These are phyloP conservation scores for Chlamydomonas asymmetrica DNA, from an alignment of 139 green algal genomes.

Conservation along the genomic window DNA sequence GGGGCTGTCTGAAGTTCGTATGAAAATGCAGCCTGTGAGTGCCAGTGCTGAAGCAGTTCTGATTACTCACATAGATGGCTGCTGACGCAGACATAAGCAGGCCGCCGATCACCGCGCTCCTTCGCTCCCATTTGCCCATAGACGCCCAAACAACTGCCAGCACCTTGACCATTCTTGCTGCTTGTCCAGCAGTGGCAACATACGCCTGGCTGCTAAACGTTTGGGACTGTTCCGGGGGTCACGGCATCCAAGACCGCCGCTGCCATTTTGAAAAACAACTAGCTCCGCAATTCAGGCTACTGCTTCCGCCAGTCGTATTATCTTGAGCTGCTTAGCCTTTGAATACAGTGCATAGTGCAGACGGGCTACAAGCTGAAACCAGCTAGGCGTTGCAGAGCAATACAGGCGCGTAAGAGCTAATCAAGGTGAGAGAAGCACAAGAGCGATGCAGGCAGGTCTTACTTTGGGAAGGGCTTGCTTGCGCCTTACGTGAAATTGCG, in stretches of 20 bases:
- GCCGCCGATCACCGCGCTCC: conserved; percentile 2
- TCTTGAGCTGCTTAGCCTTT: neutral
- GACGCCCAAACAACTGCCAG: conserved; percentile 15
- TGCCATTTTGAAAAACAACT: neutral
- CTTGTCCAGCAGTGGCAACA: neutral
- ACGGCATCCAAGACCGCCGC: too few species aligned
- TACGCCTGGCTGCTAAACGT: neutral
- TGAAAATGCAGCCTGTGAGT: neutral
- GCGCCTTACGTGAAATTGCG: too few species aligned
- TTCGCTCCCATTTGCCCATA: conserved; percentile 13
- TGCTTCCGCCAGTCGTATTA: neutral
- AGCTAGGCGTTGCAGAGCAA: too few species aligned
- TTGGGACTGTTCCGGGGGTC: neutral
- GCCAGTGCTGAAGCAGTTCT: neutral
- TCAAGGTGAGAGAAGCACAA: too few species aligned
- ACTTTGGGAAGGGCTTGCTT: too few species aligned
- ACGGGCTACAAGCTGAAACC: too few species aligned
- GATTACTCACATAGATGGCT: conserved; percentile 17
- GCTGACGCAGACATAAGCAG: conserved; percentile 3
- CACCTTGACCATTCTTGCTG: neutral
- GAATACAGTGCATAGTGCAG: too few species aligned
- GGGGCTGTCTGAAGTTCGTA: neutral
- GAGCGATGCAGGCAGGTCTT: too few species aligned
- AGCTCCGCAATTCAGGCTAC: neutral
- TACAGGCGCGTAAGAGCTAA: too few species aligned